phyloP scores from a whole-genome alignment of 345 rosid species.

The Geranium rotundifolium region DNA sequence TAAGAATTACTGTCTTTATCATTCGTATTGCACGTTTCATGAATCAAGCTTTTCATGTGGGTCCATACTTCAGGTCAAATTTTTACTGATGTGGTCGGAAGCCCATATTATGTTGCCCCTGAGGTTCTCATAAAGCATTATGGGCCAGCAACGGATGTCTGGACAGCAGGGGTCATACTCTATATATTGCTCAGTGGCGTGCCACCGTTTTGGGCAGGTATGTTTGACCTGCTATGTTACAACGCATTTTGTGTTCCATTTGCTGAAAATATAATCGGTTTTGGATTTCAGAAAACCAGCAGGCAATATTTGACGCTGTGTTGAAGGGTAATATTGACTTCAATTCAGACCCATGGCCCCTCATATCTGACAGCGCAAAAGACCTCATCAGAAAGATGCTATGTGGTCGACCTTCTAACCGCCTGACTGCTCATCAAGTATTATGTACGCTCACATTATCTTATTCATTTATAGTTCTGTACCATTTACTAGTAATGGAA shows the following conservation, averaged over 20 bases:
- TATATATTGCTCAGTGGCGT: slow-evolving; percentile 95
- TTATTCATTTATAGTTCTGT: too few species aligned
- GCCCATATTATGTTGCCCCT: slow-evolving; percentile 96
- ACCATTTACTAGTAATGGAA: too few species aligned
- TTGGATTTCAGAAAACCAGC: too few species aligned
- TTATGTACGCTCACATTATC: slow-evolving; percentile 47
- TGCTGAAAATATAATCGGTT: too few species aligned
- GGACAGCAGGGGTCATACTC: slow-evolving; percentile 97
- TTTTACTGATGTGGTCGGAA: slow-evolving; percentile 91
- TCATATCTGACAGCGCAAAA: slow-evolving; percentile 82
- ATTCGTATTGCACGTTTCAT: too few species aligned
- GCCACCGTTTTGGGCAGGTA: slow-evolving; percentile 99
- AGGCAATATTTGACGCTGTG: too few species aligned
- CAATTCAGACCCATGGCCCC: slow-evolving; percentile 91
- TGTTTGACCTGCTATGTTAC: background rate
- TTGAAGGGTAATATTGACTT: slow-evolving; percentile 43
- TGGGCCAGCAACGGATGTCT: slow-evolving; percentile 93
- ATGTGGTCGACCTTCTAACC: slow-evolving; percentile 58
- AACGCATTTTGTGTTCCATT: too few species aligned
- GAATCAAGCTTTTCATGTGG: background rate
- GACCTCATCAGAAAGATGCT: slow-evolving; percentile 85
- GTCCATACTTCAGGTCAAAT: slow-evolving; percentile 50
- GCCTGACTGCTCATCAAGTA: slow-evolving; percentile 91
- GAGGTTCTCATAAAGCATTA: slow-evolving; percentile 87
- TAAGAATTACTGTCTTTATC: background rate